Base-by-base conservation (phyloP, 108 stramenopile genomes). In the Cylindrotheca closterium region DNA sequence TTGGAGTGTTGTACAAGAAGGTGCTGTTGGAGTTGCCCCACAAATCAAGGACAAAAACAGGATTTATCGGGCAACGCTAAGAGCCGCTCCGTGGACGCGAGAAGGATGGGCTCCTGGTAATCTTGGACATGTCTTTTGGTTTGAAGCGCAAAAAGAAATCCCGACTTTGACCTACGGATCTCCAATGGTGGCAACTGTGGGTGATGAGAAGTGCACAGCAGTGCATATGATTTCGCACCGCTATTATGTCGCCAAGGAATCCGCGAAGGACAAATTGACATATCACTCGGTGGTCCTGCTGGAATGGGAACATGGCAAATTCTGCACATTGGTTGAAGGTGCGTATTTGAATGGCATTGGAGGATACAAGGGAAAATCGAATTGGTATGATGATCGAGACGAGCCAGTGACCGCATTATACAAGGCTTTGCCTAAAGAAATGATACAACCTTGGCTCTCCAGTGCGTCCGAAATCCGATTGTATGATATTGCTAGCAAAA, bases 171-270 rank as follows among this genome's bases (percentile, higher is more conserved):
- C 74, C 22, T 81, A 81, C 48, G 82, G 82, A 52, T 67, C 68
- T 8, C 45, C 73, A 25, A 59, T 77, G 22, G 25, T 83, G 10
- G 25, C 65, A 25, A 47, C 62, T 46, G 58, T 85, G 12, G 72
- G 58, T 12, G 72, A 83, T 19, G 66, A 65, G 2, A 47, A 52
- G 12, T 75, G 77, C 29, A 67, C 57, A 50, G 60, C 33, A 58
- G 80, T 81, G 28, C 84, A 85, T 58, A 82, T 83, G 79, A 77
- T 88, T 17, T 63, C 75, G 25, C 87, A 88, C 62, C 73, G 83
- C 18, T 89, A 89, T 70, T 84, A 80, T 15, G 67, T 67, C 4
- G 37, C 37, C 21, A 67, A 60, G 52, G 84, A 89, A 66, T 31
- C 67, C 21, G 70, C 81, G n/a, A 77, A 60, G 30, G 82, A 89